phyloP scores from a whole-genome alignment of 768 basidiomycete genomes.

The Lentinus tigrinus region DNA sequence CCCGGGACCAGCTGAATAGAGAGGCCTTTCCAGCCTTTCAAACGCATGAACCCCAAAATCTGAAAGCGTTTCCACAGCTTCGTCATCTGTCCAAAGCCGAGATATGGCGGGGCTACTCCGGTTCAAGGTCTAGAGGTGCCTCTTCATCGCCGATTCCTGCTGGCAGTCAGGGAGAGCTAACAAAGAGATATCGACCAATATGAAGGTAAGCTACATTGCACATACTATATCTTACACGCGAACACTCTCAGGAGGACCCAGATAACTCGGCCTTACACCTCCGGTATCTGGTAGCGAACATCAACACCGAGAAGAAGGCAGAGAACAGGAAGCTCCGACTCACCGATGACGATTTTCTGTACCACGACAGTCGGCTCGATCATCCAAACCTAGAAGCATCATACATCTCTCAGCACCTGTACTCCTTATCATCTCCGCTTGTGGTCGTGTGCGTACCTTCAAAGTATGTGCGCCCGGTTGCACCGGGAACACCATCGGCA shows the following conservation, averaged over 20 bases:
- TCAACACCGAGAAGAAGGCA: background rate
- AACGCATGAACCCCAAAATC: too few relatives aligned
- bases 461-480: conserved; percentile 57
- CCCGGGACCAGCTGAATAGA: too few relatives aligned
- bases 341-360: conserved; percentile 62
- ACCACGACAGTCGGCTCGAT: conserved; percentile 60
- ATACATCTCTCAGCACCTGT: background rate
- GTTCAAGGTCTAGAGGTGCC: too few relatives aligned
- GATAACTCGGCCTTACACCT: conserved; percentile 52
- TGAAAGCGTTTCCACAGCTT: too few relatives aligned
- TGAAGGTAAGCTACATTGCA: background rate
- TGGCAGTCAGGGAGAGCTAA: too few relatives aligned
- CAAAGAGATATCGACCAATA: too few relatives aligned
- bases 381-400: conserved; percentile 42
- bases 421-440: background rate
- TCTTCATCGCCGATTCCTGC: too few relatives aligned
- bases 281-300: conserved; percentile 46
- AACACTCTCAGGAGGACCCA: conserved; percentile 63
- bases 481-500: conserved; percentile 39
- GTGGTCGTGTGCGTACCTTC: conserved; percentile 37
- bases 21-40: too few relatives aligned
- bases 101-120: too few relatives aligned
- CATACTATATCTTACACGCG: conserved; percentile 7
- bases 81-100: too few relatives aligned
- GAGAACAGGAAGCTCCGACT: conserved; percentile 11